A percentile compares a stretch with the other conserved stretches of the same genome.
Conservation (phyloP, 495 filamentous ascomycete genomes). For the Glonium stellatum region DNA sequence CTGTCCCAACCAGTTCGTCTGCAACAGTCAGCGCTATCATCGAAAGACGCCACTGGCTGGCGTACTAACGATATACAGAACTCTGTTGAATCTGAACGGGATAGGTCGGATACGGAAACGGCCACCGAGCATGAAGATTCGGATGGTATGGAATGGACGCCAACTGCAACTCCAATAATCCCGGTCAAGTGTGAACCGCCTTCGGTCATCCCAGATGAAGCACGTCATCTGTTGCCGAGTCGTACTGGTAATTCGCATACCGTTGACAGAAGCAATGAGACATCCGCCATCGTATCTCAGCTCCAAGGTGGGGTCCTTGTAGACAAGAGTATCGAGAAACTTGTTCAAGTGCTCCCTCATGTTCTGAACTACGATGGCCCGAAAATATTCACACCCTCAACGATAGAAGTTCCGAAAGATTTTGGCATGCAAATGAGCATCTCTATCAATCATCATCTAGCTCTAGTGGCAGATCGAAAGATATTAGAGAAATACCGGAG, state of each 20-base stretch:
- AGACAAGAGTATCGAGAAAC: constrained; percentile 27
- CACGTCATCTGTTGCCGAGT: constrained; percentile 10
- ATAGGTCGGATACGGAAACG: neutral
- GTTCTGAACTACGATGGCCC: constrained; percentile 25
- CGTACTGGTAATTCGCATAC: neutral
- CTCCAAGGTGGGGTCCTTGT: constrained; percentile 21
- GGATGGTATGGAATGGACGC: constrained; percentile 29
- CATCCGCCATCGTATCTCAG: neutral
- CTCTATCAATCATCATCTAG: constrained; percentile 28
- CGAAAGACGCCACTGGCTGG: neutral
- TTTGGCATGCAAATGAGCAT: constrained; percentile 29
- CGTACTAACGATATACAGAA: neutral
- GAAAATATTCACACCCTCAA: constrained; percentile 22
- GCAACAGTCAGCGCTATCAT: neutral
- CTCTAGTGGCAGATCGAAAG: constrained; percentile 26
- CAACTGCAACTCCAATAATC: constrained; percentile 13
- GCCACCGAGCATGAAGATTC: constrained; percentile 14
- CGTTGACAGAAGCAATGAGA: neutral
- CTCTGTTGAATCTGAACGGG: neutral
- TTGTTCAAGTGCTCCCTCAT: constrained; percentile 23
- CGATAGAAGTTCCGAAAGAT: constrained; percentile 28
- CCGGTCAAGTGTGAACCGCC: constrained; percentile 14
- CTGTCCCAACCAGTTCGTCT: constrained; percentile 7
- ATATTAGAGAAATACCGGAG: constrained; percentile 26
- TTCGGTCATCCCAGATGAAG: constrained; percentile 6